Evolutionary conservation across 2,329 filamentous ascomycete species (phyloP), one percentile per base, ranked within the genome.

Genomic region (Penicillium griseofulvum): DNA sequence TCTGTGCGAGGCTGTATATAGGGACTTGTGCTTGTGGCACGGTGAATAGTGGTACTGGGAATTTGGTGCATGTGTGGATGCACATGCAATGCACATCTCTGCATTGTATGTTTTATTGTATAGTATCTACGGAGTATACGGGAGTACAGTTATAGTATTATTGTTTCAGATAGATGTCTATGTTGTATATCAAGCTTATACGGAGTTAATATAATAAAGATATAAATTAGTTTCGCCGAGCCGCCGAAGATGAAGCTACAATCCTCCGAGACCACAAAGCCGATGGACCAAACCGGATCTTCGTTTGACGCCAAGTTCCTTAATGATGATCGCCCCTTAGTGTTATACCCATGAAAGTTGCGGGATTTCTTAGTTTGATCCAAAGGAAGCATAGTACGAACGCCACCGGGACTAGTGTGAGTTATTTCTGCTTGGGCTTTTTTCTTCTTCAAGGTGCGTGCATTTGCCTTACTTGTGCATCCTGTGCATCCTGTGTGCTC

Each of bases 341-440:
- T 54, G 45, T 36, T 39, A 46, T 36, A 52, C 42, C 53, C 36
- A 42, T 36, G 52, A 54, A 39, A 34, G 39, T 29, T 55, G 53
- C 53, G 49, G 53, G 49, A 55, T 55, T 55, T 55, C 53, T 55
- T 39, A 51, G 46, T 54, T 16, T 11, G 33, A n/a, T 14, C 39
- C 24, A 34, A 46, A 33, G 38, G 11, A 49, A 49, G 26, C 28
- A 39, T 55, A 41, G 52, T 26, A 37, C 38, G 10, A 22, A 51
- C 53, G 53, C 53, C 53, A 55, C 53, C 12, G 47, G 26, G 12
- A 46, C 52, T 55, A 55, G 52, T 55, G 3, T 19, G 37, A 26
- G 17, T 33, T 28, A 43, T 45, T 52, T 52, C 43, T 11, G n/a
- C 14, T 19, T 33, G 12, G 17, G n/a, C 16, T 22, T 33, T 42